Percentiles rank a stretch among this genome's conserved stretches.
Conservation (phyloP, 1,139 yeast species). For the Lodderomyces margitis region DNA sequence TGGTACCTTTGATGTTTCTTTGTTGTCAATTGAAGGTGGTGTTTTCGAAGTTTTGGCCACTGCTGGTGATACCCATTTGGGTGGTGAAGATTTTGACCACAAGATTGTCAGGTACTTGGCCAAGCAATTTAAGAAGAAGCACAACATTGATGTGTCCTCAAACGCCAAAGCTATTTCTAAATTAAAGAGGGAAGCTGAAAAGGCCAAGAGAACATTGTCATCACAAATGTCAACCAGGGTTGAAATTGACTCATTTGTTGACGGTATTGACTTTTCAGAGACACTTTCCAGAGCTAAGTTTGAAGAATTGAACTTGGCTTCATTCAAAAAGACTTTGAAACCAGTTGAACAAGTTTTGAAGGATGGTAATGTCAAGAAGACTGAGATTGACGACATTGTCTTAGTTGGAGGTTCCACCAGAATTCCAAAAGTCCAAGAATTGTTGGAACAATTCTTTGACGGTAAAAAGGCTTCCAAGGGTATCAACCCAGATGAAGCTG, state of each 20-base stretch:
- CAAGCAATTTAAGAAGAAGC: slow-evolving; percentile 85
- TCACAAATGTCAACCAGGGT: slow-evolving; percentile 87
- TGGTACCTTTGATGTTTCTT: slow-evolving; percentile 54
- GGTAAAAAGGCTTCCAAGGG: slow-evolving; percentile 95
- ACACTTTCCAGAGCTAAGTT: slow-evolving; percentile 92
- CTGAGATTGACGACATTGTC: slow-evolving; percentile 87
- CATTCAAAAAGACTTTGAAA: slow-evolving; percentile 85
- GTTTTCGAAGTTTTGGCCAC: slow-evolving; percentile 53
- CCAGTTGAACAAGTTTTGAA: slow-evolving; percentile 92
- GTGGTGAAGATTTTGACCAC: slow-evolving; percentile 95
- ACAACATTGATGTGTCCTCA: slow-evolving; percentile 68
- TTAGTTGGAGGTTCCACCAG: slow-evolving; percentile 97
- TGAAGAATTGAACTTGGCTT: slow-evolving; percentile 85
- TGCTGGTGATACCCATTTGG: slow-evolving; percentile 56
- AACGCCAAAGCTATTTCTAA: slow-evolving; percentile 82
- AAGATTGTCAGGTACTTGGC: slow-evolving; percentile 83
- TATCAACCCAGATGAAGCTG: slow-evolving; percentile 85
- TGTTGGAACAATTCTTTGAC: slow-evolving; percentile 81
- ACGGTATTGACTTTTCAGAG: slow-evolving; percentile 93
- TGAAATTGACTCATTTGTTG: slow-evolving; percentile 92
- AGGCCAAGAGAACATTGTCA: slow-evolving; percentile 93
- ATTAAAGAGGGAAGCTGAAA: slow-evolving; percentile 93
- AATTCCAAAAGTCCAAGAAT: slow-evolving; percentile 94
- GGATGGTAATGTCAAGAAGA: slow-evolving; percentile 81
- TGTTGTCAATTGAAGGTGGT: slow-evolving; percentile 52